phyloP scores from a whole-genome alignment of 495 filamentous ascomycete species.

The Tuber indicum region DNA sequence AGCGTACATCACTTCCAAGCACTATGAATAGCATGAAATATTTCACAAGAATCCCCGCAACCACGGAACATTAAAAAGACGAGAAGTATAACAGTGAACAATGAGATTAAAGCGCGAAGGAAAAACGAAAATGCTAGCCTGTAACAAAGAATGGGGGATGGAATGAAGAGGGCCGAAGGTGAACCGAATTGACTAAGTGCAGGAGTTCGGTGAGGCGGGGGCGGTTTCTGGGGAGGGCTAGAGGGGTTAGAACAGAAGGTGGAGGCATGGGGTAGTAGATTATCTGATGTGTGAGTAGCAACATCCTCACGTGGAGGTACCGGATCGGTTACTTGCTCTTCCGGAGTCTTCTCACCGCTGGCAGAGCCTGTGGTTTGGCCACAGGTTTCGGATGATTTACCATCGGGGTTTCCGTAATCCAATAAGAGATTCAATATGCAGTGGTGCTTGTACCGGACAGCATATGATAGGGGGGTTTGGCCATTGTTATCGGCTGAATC shows the following conservation, averaged over 20 bases:
- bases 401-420: not conserved
- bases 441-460: too few species aligned
- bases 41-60: not conserved
- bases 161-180: not conserved
- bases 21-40: not conserved
- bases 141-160: not conserved
- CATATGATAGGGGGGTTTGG: too few species aligned
- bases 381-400: not conserved
- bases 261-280: not conserved
- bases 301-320: not conserved
- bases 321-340: too few species aligned
- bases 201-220: too few species aligned
- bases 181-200: not conserved
- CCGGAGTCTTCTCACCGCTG: too few species aligned
- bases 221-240: not conserved
- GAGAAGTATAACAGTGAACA: not conserved
- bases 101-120: not conserved
- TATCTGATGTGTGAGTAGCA: not conserved
- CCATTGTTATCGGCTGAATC: too few species aligned
- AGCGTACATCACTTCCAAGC: not conserved
- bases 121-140: not conserved
- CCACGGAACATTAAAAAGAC: not conserved
- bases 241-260: not conserved
- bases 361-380: not conserved
- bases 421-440: not conserved